These are phyloP conservation scores for Ceratocystis colombiana DNA, from an alignment of 2,329 filamentous ascomycete species.

Conservation along the genomic window DNA sequence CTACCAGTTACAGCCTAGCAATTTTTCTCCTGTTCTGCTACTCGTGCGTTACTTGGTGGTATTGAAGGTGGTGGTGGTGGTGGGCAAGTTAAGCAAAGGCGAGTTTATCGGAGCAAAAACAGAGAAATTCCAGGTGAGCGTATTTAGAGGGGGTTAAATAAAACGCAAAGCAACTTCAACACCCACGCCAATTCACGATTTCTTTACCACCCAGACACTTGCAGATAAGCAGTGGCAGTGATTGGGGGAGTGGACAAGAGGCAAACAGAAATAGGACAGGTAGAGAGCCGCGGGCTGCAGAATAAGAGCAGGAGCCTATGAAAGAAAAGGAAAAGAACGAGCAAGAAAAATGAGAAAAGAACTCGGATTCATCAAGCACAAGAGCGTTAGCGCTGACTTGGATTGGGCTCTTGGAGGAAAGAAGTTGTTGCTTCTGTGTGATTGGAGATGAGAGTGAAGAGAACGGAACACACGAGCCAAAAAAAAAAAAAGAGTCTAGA, in stretches of 20 bases:
- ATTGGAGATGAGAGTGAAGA: background rate
- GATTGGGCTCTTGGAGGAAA: background rate
- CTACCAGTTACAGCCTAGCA: background rate
- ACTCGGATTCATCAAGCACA: background rate
- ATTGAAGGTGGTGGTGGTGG: background rate
- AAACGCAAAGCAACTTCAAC: background rate
- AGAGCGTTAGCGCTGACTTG: background rate
- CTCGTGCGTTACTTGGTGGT: background rate
- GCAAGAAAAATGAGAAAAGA: slow-evolving; percentile 8
- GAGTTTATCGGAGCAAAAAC: background rate
- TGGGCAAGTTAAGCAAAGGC: background rate
- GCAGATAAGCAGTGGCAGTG: background rate
- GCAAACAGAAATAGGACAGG: background rate
- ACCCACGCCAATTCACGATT: background rate
- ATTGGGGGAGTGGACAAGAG: background rate
- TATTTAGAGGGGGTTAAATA: background rate
- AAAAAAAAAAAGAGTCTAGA: background rate
- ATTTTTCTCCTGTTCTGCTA: background rate
- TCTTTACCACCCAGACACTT: background rate
- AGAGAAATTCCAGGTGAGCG: background rate
- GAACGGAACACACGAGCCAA: background rate
- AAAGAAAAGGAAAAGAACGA: background rate
- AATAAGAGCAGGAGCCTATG: background rate
- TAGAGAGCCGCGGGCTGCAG: background rate
- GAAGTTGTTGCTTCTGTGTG: slow-evolving; percentile 2